A percentile compares a stretch with the other conserved stretches of the same genome.
Conservation (phyloP, 2,329 filamentous ascomycete species). For the Penicillium italicum region DNA sequence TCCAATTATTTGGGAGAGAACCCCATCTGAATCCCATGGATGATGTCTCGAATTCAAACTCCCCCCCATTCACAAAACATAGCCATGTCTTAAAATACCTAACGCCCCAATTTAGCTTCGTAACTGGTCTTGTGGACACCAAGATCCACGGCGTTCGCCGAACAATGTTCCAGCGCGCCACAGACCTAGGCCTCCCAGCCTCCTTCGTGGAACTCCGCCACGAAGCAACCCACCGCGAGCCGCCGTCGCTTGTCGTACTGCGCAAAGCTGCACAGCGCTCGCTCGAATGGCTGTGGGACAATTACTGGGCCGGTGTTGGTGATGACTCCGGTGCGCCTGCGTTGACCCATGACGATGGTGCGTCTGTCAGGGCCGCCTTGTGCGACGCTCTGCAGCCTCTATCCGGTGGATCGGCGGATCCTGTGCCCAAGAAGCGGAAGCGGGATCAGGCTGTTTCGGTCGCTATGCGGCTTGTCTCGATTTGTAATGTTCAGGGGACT, state of each 20-base stretch:
- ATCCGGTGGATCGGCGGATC: constrained; percentile 10
- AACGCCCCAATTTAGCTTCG: constrained; percentile 33
- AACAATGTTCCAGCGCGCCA: constrained; percentile 46
- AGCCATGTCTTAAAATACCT: constrained; percentile 1
- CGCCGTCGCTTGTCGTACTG: constrained; percentile 72
- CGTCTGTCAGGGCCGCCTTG: constrained; percentile 19
- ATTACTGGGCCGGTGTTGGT: constrained; percentile 67
- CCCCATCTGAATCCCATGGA: neutral
- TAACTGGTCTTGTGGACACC: constrained; percentile 45
- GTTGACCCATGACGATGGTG: constrained; percentile 10
- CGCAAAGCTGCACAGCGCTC: constrained; percentile 66
- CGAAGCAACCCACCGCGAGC: constrained; percentile 83
- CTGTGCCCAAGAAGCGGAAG: constrained; percentile 31
- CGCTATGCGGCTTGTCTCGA: constrained; percentile 26
- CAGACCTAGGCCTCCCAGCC: constrained; percentile 47
- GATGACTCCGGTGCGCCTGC: constrained; percentile 25
- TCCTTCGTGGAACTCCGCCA: constrained; percentile 87
- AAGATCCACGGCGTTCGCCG: constrained; percentile 41
- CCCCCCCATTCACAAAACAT: neutral
- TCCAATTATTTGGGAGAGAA: neutral
- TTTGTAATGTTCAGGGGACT: constrained; percentile 24
- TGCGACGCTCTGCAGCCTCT: constrained; percentile 19
- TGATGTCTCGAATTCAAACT: neutral
- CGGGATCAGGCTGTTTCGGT: constrained; percentile 22
- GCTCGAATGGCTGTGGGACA: constrained; percentile 80